phyloP scores from a whole-genome alignment of 192 early-diverging fungal genomes.

The Mortierella claussenii region DNA sequence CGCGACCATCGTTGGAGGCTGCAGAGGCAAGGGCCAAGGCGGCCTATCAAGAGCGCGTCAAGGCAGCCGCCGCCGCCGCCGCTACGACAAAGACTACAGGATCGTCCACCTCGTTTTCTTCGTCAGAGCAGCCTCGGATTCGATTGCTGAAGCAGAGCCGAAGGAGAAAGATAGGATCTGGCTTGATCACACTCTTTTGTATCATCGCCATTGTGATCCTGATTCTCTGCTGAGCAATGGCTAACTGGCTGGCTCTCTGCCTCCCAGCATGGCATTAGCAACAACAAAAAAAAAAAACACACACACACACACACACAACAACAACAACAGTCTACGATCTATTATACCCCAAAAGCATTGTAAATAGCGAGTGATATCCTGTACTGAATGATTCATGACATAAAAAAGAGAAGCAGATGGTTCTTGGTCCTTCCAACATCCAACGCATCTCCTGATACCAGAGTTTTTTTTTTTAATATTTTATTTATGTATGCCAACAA shows the following conservation, averaged over 20 bases:
- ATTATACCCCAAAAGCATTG: no score
- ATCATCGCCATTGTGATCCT: slow-evolving; percentile 43
- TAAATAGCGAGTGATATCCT: no score
- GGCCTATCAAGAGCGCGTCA: not conserved
- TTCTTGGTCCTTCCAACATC: no score
- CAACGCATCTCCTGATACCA: no score
- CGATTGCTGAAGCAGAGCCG: slow-evolving; percentile 8
- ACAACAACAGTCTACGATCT: no score
- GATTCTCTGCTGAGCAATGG: slow-evolving; percentile 20
- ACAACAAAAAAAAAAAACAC: not conserved
- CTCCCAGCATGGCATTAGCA: no score
- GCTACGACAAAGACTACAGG: not conserved
- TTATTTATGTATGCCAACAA: no score
- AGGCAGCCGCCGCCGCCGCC: not conserved
- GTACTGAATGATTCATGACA: not conserved
- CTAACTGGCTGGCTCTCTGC: no score
- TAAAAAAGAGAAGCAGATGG: not conserved
- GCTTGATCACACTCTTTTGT: slow-evolving; percentile 40
- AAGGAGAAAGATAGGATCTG: slow-evolving; percentile 26
- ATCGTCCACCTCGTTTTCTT: not conserved
- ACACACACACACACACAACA: no score
- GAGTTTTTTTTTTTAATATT: no score
- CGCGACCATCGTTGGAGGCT: no score
- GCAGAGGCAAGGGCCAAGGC: not conserved
- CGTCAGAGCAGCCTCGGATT: slow-evolving; percentile 16